Evolutionary conservation across 257 asterid species (phyloP).

Genomic region (Petrea volubilis): DNA sequence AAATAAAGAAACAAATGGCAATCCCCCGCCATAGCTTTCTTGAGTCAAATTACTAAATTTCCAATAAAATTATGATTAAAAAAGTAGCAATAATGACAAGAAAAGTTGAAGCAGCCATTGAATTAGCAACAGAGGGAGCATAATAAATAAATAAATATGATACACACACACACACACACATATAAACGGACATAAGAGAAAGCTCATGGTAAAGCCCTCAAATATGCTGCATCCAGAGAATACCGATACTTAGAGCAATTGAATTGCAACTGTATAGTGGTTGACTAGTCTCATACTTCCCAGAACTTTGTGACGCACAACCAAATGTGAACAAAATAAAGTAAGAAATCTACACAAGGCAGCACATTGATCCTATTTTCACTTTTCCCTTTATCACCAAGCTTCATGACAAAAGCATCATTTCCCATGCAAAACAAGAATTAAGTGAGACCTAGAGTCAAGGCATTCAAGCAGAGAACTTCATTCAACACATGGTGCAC

Average conservation of each 20-base stretch:
- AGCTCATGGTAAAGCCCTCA: background rate
- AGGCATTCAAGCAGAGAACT: background rate
- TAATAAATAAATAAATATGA: too few relatives aligned
- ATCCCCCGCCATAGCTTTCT: background rate
- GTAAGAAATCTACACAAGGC: slow-evolving; percentile 2
- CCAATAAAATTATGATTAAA: background rate
- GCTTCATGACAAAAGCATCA: slow-evolving; percentile 1
- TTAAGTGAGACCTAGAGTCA: background rate
- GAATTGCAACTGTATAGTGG: background rate
- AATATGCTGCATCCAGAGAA: background rate
- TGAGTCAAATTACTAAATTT: background rate
- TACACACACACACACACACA: too few relatives aligned
- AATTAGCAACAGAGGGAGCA: slow-evolving; percentile 13
- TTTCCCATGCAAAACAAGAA: slow-evolving; percentile 16
- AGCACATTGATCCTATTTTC: background rate
- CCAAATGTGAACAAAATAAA: background rate
- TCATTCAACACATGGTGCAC: background rate
- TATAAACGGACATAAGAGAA: background rate
- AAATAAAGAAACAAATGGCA: background rate
- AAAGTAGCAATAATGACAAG: background rate
- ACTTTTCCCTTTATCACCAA: background rate
- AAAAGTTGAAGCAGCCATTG: background rate
- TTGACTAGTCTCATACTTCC: background rate
- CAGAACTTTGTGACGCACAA: background rate
- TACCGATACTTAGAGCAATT: background rate